Percentiles rank a stretch among this genome's conserved stretches.
phyloP scores from a whole-genome alignment of 2,329 filamentous ascomycete genomes.

The Claviceps maximensis region DNA sequence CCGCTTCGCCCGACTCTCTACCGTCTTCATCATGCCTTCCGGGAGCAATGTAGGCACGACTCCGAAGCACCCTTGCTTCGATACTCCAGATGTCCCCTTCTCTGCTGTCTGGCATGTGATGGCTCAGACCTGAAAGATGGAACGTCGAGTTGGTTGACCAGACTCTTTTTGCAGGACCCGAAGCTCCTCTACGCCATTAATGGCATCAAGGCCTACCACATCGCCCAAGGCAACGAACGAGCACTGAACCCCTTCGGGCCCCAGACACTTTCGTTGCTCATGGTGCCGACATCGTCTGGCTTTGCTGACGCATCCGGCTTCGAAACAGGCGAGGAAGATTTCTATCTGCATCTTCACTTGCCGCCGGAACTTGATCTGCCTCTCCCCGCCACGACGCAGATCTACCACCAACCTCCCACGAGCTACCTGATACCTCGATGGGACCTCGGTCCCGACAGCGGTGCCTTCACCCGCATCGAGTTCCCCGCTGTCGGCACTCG shows the following conservation, averaged over 20 bases:
- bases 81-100: too few species aligned
- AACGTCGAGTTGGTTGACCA: neutral
- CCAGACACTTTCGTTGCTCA: constrained; percentile 83
- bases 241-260: constrained; percentile 73
- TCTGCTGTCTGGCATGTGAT: too few species aligned
- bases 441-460: constrained; percentile 79
- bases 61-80: neutral
- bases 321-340: constrained; percentile 64
- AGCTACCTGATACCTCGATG: constrained; percentile 93
- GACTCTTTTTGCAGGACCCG: constrained; percentile 32
- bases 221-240: constrained; percentile 75
- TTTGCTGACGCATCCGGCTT: constrained; percentile 44
- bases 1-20: too few species aligned
- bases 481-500: constrained; percentile 66
- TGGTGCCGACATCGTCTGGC: constrained; percentile 82
- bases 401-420: constrained; percentile 86
- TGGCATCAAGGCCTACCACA: constrained; percentile 82
- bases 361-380: constrained; percentile 90
- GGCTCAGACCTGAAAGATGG: too few species aligned
- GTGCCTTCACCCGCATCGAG: constrained; percentile 85
- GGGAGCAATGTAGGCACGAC: constrained; percentile 17
- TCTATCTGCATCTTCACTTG: constrained; percentile 90
- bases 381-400: constrained; percentile 87
- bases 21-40: constrained; percentile 15
- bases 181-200: constrained; percentile 60